Evolutionary conservation across 306 rosid species (phyloP).

Genomic region (Cicer chorassanicum): DNA sequence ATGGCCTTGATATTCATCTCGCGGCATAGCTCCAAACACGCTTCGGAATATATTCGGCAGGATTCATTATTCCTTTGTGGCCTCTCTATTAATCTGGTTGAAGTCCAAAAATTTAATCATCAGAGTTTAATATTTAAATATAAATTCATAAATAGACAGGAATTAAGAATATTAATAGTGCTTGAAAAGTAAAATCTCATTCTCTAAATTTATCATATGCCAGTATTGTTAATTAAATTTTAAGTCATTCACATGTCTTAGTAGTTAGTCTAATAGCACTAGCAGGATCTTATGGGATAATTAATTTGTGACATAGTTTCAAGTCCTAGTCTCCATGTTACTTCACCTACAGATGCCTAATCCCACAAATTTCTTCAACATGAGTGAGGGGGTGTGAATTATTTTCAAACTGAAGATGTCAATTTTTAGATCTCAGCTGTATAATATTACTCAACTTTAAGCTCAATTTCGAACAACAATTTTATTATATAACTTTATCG

Average conservation of each 20-base stretch:
- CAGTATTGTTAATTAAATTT: background rate
- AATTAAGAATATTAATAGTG: background rate
- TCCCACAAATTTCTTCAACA: background rate
- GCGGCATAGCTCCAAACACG: slow-evolving; percentile 64
- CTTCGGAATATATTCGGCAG: slow-evolving; percentile 72
- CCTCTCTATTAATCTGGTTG: slow-evolving; percentile 5
- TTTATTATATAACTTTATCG: background rate
- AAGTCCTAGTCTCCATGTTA: background rate
- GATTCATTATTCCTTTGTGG: slow-evolving; percentile 56
- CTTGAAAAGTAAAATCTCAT: background rate
- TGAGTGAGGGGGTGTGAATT: background rate
- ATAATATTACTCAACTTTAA: background rate
- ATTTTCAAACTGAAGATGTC: slow-evolving; percentile 3
- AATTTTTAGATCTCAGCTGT: background rate
- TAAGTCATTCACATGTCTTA: background rate
- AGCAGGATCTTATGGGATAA: background rate
- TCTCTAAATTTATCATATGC: background rate
- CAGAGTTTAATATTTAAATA: slow-evolving; percentile 1
- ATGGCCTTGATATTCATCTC: slow-evolving; percentile 66
- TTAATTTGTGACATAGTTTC: background rate
- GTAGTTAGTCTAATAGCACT: background rate
- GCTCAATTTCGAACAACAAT: background rate
- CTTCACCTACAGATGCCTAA: background rate
- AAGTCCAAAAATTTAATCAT: slow-evolving; percentile 10
- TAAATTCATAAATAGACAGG: too few relatives aligned